Percentiles rank a stretch among this genome's conserved stretches.
Evolutionary conservation across 2,329 filamentous ascomycete species (phyloP).

Genomic region (Dryadomyces quercus-mongolicae): DNA sequence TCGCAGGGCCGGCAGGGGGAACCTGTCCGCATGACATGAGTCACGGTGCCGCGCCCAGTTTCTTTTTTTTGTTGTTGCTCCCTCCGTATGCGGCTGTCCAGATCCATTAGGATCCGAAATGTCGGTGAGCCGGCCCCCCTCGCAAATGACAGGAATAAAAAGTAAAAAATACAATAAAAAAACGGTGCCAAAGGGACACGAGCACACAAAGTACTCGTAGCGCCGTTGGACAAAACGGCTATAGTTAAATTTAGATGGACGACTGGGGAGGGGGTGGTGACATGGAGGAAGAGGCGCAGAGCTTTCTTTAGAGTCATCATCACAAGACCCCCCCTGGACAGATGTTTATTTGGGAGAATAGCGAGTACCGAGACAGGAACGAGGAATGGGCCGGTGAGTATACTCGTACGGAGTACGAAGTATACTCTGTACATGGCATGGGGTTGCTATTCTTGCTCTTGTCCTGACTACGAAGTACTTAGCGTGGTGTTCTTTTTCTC

Average conservation of each 20-base stretch:
- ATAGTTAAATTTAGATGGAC: neutral
- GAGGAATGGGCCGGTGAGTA: neutral
- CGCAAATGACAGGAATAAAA: neutral
- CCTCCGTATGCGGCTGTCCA: neutral
- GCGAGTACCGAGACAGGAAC: neutral
- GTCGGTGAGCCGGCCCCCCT: neutral
- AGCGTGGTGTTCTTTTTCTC: neutral
- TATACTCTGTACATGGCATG: too few relatives aligned
- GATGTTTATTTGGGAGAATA: neutral
- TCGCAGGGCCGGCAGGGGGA: neutral
- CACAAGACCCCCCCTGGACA: neutral
- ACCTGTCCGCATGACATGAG: neutral
- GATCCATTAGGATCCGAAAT: neutral
- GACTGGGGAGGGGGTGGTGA: neutral
- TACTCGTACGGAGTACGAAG: too few relatives aligned
- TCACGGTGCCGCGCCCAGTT: neutral
- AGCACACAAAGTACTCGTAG: neutral
- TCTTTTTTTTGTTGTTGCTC: neutral
- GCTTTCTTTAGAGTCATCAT: neutral
- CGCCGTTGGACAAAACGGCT: neutral
- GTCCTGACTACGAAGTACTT: too few relatives aligned
- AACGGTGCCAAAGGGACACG: neutral
- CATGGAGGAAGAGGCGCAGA: neutral
- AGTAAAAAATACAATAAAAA: neutral
- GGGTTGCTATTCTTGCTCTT: too few relatives aligned